Evolutionary conservation across 129 eudicot species (phyloP).

Genomic region (Arctium lappa): DNA sequence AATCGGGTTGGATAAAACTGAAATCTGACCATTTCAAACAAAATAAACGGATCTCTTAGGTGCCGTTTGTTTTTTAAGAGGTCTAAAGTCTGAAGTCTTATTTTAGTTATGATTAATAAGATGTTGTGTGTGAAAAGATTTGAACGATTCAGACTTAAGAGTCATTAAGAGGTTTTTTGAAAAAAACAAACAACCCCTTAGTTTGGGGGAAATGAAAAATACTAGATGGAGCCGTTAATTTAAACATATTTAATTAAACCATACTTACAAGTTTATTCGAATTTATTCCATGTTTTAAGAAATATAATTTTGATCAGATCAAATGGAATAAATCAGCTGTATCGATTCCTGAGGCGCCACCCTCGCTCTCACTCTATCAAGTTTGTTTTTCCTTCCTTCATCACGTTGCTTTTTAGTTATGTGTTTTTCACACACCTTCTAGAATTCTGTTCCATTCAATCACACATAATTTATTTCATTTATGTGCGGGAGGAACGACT

Average conservation of each 20-base stretch:
- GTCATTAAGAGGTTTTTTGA: too few species aligned
- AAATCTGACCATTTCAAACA: not conserved
- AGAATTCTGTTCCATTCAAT: constrained; percentile 5
- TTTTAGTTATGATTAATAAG: too few species aligned
- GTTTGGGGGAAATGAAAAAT: too few species aligned
- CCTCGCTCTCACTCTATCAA: constrained; percentile 15
- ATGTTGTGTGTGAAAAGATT: too few species aligned
- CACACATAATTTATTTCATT: not conserved
- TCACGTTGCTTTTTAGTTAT: not conserved
- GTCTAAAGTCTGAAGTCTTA: too few species aligned
- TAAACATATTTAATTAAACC: not conserved
- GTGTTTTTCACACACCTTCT: not conserved
- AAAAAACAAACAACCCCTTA: too few species aligned
- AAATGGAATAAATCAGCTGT: not conserved
- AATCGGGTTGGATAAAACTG: not conserved
- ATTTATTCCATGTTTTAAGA: too few species aligned
- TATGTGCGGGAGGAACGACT: not conserved
- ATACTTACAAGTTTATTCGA: not conserved
- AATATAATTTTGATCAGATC: not conserved
- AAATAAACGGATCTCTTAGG: not conserved
- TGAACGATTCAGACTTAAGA: too few species aligned
- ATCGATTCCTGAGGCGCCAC: constrained; percentile 19
- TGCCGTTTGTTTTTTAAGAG: too few species aligned
- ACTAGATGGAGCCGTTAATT: too few species aligned
- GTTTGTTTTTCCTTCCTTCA: not conserved